phyloP scores from a whole-genome alignment of 805 yeast genomes.

The Yamadazyma tumulicola region DNA sequence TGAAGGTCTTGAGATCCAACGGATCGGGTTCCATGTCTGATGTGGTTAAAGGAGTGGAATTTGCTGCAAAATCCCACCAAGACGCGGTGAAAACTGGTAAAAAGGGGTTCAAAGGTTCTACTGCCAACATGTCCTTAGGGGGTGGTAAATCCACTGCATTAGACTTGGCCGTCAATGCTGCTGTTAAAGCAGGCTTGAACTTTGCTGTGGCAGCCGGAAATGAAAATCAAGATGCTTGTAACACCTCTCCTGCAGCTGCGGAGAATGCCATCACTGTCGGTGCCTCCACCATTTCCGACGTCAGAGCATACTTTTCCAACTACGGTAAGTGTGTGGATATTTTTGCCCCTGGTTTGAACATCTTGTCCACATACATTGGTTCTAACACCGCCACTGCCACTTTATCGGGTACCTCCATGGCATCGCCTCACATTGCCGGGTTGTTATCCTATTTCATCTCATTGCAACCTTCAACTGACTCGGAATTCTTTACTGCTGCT shows the following conservation, averaged over 20 bases:
- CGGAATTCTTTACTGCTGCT: slow-evolving; percentile 57
- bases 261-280: slow-evolving; percentile 88
- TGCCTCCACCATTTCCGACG: slow-evolving; percentile 84
- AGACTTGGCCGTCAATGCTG: slow-evolving; percentile 86
- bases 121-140: slow-evolving; percentile 92
- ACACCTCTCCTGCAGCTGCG: slow-evolving; percentile 87
- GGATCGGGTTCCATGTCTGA: slow-evolving; percentile 85
- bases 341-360: slow-evolving; percentile 93
- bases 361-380: slow-evolving; percentile 81
- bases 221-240: slow-evolving; percentile 90
- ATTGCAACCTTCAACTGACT: slow-evolving; percentile 70
- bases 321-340: slow-evolving; percentile 95
- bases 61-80: slow-evolving; percentile 71
- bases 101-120: slow-evolving; percentile 76
- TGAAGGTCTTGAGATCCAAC: slow-evolving; percentile 76
- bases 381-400: slow-evolving; percentile 73
- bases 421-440: slow-evolving; percentile 95
- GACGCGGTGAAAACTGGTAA: slow-evolving; percentile 47
- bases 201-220: slow-evolving; percentile 98
- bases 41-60: slow-evolving; percentile 82
- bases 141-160: slow-evolving; percentile 89
- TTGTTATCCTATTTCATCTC: slow-evolving; percentile 85
- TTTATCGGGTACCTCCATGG: slow-evolving; percentile 96
- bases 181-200: slow-evolving; percentile 82
- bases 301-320: slow-evolving; percentile 93